These are phyloP conservation scores for Beverwykella pulmonaria DNA, from an alignment of 495 filamentous ascomycete species.

Conservation along the genomic window DNA sequence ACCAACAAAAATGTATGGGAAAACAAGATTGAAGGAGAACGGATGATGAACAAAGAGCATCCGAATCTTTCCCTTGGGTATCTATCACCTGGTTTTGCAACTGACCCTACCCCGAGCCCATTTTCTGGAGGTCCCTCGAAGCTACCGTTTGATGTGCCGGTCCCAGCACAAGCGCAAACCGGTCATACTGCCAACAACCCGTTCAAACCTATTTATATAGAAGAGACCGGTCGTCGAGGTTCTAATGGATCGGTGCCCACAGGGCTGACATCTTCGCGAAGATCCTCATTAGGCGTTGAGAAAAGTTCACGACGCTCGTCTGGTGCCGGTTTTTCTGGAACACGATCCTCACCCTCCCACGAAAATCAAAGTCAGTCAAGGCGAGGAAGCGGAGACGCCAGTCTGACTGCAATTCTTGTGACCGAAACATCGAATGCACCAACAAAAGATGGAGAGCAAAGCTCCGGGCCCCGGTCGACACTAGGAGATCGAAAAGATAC, in stretches of 20 bases:
- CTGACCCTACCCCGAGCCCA: conserved; percentile 32
- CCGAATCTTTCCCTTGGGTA: conserved; percentile 15
- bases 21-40: conserved; percentile 60
- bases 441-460: conserved; percentile 4
- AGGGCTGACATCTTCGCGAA: conserved; percentile 15
- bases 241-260: conserved; percentile 23
- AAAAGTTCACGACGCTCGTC: conserved; percentile 31
- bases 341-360: not conserved
- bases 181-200: not conserved
- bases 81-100: conserved; percentile 8
- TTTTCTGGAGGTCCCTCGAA: conserved; percentile 26
- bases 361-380: conserved; percentile 38
- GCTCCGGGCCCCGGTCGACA: not conserved
- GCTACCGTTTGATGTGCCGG: not conserved
- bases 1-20: conserved; percentile 76
- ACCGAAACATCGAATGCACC: conserved; percentile 22
- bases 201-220: not conserved
- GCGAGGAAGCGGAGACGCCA: conserved; percentile 36
- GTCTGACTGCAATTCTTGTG: conserved; percentile 37
- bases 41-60: conserved; percentile 24
- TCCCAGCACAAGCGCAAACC: not conserved
- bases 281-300: conserved; percentile 28
- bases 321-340: conserved; percentile 20
- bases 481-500: conserved; percentile 31
- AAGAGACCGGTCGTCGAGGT: conserved; percentile 12